phyloP scores from a whole-genome alignment of 148 eudicot species.

The Arctostaphylos glauca region DNA sequence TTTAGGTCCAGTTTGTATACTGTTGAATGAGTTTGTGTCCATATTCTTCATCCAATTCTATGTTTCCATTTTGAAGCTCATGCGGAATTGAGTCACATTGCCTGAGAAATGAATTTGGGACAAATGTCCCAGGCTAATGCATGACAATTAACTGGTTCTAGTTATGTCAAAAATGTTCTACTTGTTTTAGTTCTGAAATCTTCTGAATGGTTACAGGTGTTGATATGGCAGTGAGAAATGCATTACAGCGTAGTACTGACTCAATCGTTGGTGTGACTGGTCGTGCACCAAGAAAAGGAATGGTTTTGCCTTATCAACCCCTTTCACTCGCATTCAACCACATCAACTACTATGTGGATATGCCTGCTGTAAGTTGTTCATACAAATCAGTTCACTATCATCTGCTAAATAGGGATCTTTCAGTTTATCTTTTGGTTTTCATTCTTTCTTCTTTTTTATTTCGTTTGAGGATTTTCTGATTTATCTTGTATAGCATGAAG shows the following conservation, averaged over 20 bases:
- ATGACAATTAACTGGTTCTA: neutral
- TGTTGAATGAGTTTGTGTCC: neutral
- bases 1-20: neutral
- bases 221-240: constrained; percentile 20
- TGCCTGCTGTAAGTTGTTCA: constrained; percentile 55
- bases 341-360: constrained; percentile 60
- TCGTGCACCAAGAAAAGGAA: constrained; percentile 32
- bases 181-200: neutral
- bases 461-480: neutral
- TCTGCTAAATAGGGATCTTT: neutral
- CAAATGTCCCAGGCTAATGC: neutral
- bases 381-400: too few species aligned
- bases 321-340: constrained; percentile 64
- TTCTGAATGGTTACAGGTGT: constrained; percentile 12
- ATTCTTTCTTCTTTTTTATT: neutral
- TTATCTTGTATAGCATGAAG: neutral
- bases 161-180: neutral
- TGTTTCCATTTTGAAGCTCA: neutral
- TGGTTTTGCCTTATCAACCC: constrained; percentile 66
- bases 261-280: constrained; percentile 17
- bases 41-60: neutral
- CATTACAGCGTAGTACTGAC: constrained; percentile 14
- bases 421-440: too few species aligned
- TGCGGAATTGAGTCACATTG: neutral
- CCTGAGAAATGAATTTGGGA: neutral